Percentiles rank a stretch among this genome's conserved stretches.
These are phyloP conservation scores for Catharanthus roseus DNA, from an alignment of 257 asterid species.

Conservation along the genomic window DNA sequence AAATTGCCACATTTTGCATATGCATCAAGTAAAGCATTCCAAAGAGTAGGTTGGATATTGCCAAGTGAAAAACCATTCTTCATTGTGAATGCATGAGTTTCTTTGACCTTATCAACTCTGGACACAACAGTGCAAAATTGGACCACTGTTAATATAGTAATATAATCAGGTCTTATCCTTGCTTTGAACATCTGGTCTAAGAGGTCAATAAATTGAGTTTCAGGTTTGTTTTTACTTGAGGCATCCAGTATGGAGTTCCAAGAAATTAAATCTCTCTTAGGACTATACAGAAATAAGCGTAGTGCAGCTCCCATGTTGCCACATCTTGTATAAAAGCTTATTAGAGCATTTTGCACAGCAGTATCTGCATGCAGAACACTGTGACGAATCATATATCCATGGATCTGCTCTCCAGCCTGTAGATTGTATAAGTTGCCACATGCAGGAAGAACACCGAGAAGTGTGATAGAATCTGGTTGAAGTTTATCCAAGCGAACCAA, in stretches of 20 bases:
- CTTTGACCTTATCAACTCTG: slow-evolving; percentile 46
- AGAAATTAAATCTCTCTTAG: slow-evolving; percentile 57
- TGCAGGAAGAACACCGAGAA: slow-evolving; percentile 68
- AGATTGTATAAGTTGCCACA: slow-evolving; percentile 46
- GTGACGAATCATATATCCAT: slow-evolving; percentile 56
- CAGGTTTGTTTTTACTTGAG: slow-evolving; percentile 40
- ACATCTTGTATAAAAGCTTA: slow-evolving; percentile 64
- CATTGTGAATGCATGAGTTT: slow-evolving; percentile 64
- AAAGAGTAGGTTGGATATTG: slow-evolving; percentile 47
- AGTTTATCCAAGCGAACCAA: slow-evolving; percentile 30
- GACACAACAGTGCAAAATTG: slow-evolving; percentile 37
- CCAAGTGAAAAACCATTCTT: slow-evolving; percentile 35
- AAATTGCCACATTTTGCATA: slow-evolving; percentile 66
- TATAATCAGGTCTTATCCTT: slow-evolving; percentile 56
- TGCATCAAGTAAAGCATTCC: slow-evolving; percentile 69
- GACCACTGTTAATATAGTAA: slow-evolving; percentile 51
- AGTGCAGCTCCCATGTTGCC: slow-evolving; percentile 43
- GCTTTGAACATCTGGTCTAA: slow-evolving; percentile 40
- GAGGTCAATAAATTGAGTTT: slow-evolving; percentile 39
- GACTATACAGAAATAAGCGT: slow-evolving; percentile 36
- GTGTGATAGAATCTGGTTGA: slow-evolving; percentile 52
- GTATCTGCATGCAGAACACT: slow-evolving; percentile 36
- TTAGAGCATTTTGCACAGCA: slow-evolving; percentile 60
- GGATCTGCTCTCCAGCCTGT: slow-evolving; percentile 62
- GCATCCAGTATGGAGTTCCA: slow-evolving; percentile 84